Evolutionary conservation across 768 basidiomycete genomes (phyloP), one percentile per base, ranked within the genome.

Genomic region (Collybia sordida): DNA sequence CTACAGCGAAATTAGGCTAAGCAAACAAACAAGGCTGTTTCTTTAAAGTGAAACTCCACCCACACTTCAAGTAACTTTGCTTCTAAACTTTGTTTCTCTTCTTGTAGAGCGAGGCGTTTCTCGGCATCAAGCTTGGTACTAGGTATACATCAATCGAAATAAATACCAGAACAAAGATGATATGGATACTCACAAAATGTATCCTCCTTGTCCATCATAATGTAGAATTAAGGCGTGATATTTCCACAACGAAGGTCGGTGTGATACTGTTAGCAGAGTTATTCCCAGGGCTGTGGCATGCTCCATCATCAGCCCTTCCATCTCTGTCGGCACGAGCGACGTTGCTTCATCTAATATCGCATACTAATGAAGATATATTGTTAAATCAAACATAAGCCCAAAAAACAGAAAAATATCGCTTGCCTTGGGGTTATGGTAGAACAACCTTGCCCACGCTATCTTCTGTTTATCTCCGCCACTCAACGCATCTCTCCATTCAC

Each of bases 341-440:
- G 96, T 98, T 46, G 95, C 95, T 64, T 99, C 96, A 60, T 99
- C 96, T 42, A 98, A 75, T 50, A 98, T 93, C 9, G 95, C 96
- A 59, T 96, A 98, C 93, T 95, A 58, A 23, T 51, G 45, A 21
- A 22, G 4, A 42, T 36, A 31, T n/a, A 35, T 23, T 23, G 25
- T 50, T 25, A 27, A 18, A 44, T 17, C 31, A 38, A 6, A 19
- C n/a, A 34, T n/a, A 4, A 12, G 14, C 2, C 17, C 18, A 22
- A 11, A 15, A n/a, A 7, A 51, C 11, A 44, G 17, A 28, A n/a
- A 38, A 19, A 4, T 9, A 27, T 21, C 3, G 62, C 75, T 56
- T 54, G 85, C 93, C 79, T 93, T 95, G 8, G 96, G 96, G 50
- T 79, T 74, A 63, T 98, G 96, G 66, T 99, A 99, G 64, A 98